Evolutionary conservation across 805 yeast genomes (phyloP).

Genomic region (Yarrowia bubula): DNA sequence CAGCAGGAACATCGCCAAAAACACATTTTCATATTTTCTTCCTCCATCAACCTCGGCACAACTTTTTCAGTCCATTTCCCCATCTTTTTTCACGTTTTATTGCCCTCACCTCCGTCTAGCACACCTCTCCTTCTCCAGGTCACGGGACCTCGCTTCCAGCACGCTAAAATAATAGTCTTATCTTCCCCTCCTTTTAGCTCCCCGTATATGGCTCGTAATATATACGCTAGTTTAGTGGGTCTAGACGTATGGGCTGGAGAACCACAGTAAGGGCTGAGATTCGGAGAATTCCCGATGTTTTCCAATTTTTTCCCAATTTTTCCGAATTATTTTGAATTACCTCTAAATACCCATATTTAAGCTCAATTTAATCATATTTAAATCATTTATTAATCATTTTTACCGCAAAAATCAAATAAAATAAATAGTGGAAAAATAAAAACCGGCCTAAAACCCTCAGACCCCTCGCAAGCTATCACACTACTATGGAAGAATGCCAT

Average conservation of each 20-base stretch:
- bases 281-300: no score
- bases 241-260: no score
- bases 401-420: no score
- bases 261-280: no score
- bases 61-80: neutral
- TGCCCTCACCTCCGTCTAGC: no score
- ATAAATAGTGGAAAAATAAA: neutral
- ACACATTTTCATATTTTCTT: no score
- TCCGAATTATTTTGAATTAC: neutral
- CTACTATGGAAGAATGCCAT: neutral
- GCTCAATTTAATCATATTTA: no score
- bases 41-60: neutral
- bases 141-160: neutral
- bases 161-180: neutral
- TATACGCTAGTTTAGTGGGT: neutral
- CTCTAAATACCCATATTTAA: neutral
- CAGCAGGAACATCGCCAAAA: neutral
- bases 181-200: slow-evolving; percentile 8
- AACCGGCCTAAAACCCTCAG: neutral
- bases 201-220: neutral
- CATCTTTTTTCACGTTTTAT: no score
- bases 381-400: no score
- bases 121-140: no score
- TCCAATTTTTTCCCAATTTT: neutral
- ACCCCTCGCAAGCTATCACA: slow-evolving; percentile 12